Base-by-base conservation (phyloP, 2,329 filamentous ascomycete genomes). In the Phialophora verrucosa region DNA sequence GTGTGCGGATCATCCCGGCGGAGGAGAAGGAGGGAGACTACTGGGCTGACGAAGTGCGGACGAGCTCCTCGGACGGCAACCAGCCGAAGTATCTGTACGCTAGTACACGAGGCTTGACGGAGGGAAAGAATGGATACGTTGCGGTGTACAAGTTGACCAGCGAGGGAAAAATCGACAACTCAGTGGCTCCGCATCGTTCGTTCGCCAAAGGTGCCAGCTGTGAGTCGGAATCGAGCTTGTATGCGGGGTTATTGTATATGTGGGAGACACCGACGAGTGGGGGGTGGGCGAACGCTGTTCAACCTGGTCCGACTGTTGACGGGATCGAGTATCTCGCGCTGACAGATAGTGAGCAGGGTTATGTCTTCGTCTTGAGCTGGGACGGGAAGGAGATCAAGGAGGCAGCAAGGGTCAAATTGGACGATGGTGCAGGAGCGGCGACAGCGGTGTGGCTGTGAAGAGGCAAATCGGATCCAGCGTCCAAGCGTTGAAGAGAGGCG, bases 261-360 rank as follows among this genome's bases (percentile, higher is more conserved):
- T 73, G 69, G 59, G 63, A 71, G 49, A 73, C 72, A 12, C 54
- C 70, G 11, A 73, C 68, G 11, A 69, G 66, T 32, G 72, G 72
- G 17, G 72, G 72, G 0, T 73, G 72, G 72, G 72, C 72, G 0
- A 73, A 73, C 58, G 72, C 72, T 3, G 60, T 73, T 50, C 69
- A 73, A 62, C 72, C 72, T 2, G 72, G 71, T n/a, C 71, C 71
- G 20, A 72, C 71, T 6, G 64, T 71, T 25, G 66, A 70, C 25
- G 73, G 71, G 23, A 65, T 73, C n/a, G 74, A 75, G 65, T 75
- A 74, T 59, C 70, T 75, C 14, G 74, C 72, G 3, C 38, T 73
- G 68, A 73, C 72, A 11, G 72, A 73, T 55, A 72, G 70, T 63
- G 72, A 73, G 66, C 49, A 71, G 44, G 71, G 72, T 12, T 70